phyloP scores from a whole-genome alignment of 805 yeast genomes.

The Hanseniaspora guilliermondii region DNA sequence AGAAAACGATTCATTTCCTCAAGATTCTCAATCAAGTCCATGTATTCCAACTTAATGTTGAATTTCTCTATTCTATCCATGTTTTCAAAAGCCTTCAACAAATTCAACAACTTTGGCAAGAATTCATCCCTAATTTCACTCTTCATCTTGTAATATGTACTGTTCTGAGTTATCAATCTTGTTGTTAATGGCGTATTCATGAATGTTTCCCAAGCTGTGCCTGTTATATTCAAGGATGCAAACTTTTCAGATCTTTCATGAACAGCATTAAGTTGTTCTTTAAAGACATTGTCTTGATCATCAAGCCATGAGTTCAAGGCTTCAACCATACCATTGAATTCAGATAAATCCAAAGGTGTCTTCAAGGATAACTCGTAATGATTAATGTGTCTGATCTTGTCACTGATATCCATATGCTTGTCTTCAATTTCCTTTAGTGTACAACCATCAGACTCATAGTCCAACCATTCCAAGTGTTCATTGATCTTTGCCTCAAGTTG shows the following conservation, averaged over 20 bases:
- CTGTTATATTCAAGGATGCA: constrained; percentile 37
- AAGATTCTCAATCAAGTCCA: neutral
- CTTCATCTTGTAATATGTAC: neutral
- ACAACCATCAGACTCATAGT: constrained; percentile 45
- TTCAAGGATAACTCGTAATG: constrained; percentile 32
- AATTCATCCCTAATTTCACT: neutral
- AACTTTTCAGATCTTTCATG: constrained; percentile 30
- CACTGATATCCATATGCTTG: constrained; percentile 23
- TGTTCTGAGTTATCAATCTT: neutral
- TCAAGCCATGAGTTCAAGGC: constrained; percentile 33
- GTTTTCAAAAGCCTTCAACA: constrained; percentile 7
- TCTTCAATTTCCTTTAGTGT: constrained; percentile 33
- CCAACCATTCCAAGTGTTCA: constrained; percentile 64
- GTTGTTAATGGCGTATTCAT: constrained; percentile 29
- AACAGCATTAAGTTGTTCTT: constrained; percentile 35
- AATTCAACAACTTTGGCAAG: neutral
- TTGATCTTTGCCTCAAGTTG: constrained; percentile 30
- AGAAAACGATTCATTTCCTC: neutral
- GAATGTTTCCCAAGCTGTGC: constrained; percentile 34
- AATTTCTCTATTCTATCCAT: constrained; percentile 1
- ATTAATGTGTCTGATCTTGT: constrained; percentile 27
- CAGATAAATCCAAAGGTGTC: constrained; percentile 37
- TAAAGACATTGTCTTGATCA: constrained; percentile 34
- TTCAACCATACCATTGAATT: constrained; percentile 33
- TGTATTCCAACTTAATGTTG: constrained; percentile 1